These are phyloP conservation scores for Myriosclerotinia scirpicola DNA, from an alignment of 2,329 filamentous ascomycete species.

Conservation along the genomic window DNA sequence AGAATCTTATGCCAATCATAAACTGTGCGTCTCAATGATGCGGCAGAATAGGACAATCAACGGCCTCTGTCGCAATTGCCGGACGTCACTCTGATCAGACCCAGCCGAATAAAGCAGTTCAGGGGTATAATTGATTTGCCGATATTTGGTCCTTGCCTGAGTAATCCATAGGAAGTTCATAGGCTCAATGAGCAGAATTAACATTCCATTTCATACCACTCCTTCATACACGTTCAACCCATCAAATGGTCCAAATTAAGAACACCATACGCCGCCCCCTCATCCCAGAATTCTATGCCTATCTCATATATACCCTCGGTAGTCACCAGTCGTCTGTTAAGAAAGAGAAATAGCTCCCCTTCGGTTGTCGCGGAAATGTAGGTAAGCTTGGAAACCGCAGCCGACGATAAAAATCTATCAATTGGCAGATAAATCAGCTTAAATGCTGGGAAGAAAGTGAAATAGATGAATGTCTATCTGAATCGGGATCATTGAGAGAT, in stretches of 20 bases:
- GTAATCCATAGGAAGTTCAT: background rate
- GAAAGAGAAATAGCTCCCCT: conserved; percentile 78
- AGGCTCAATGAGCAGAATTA: conserved; percentile 2
- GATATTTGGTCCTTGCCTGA: background rate
- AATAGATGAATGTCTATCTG: background rate
- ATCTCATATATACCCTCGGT: conserved; percentile 21
- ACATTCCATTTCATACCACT: conserved; percentile 11
- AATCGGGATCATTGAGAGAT: conserved; percentile 12
- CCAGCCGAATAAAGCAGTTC: background rate
- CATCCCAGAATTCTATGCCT: conserved; percentile 15
- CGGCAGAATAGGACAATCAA: background rate
- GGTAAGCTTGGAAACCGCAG: conserved; percentile 83
- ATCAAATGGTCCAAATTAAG: conserved; percentile 1
- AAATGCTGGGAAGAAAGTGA: background rate
- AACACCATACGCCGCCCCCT: conserved; percentile 33
- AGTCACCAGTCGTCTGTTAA: conserved; percentile 25
- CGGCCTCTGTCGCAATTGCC: background rate
- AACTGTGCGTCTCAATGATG: background rate
- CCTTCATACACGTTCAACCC: conserved; percentile 7
- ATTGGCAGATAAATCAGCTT: conserved; percentile 6
- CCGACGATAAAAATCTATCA: conserved; percentile 82
- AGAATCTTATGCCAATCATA: background rate
- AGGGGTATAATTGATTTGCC: background rate
- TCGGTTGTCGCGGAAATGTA: conserved; percentile 80
- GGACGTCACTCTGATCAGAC: background rate